Evolutionary conservation across 352 stramenopile genomes (phyloP).

Genomic region (Pythium plurisporium): DNA sequence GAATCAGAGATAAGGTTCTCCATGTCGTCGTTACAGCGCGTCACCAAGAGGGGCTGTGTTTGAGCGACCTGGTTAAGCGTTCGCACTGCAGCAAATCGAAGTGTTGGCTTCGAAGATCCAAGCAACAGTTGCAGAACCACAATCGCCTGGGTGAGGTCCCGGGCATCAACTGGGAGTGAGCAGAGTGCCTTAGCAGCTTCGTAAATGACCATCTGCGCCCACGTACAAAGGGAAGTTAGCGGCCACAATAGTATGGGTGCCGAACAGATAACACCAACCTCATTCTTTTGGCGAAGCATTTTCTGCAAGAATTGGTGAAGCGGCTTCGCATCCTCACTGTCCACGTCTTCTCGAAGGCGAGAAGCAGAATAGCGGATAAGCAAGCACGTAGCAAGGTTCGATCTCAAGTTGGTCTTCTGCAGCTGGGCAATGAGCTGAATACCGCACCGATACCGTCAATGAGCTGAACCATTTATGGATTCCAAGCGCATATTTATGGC

Average conservation of each 20-base stretch:
- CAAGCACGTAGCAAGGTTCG: conserved; percentile 94
- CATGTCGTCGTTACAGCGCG: conserved; percentile 98
- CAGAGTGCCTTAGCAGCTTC: conserved; percentile 97
- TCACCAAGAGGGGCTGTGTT: conserved; percentile 93
- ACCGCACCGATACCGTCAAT: not conserved
- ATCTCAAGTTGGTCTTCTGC: conserved; percentile 92
- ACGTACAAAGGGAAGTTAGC: not conserved
- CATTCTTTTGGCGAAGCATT: conserved; percentile 95
- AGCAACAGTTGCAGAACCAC: conserved; percentile 96
- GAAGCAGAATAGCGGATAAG: conserved; percentile 97
- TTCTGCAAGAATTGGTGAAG: conserved; percentile 93
- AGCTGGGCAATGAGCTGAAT: conserved; percentile 78
- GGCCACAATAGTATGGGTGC: not conserved
- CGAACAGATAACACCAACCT: conserved; percentile 30
- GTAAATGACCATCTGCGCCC: conserved; percentile 97
- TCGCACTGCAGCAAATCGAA: conserved; percentile 96
- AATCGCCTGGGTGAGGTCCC: conserved; percentile 95
- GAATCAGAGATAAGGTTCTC: conserved; percentile 96
- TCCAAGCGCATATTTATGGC: not conserved
- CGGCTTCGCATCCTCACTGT: conserved; percentile 66
- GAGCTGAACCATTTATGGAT: too few species aligned
- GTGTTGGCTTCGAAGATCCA: conserved; percentile 92
- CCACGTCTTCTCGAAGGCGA: conserved; percentile 87
- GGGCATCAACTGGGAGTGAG: conserved; percentile 92
- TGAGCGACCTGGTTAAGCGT: conserved; percentile 92